phyloP scores from a whole-genome alignment of 2,329 filamentous ascomycete genomes.

The Lachnellula hyalina region DNA sequence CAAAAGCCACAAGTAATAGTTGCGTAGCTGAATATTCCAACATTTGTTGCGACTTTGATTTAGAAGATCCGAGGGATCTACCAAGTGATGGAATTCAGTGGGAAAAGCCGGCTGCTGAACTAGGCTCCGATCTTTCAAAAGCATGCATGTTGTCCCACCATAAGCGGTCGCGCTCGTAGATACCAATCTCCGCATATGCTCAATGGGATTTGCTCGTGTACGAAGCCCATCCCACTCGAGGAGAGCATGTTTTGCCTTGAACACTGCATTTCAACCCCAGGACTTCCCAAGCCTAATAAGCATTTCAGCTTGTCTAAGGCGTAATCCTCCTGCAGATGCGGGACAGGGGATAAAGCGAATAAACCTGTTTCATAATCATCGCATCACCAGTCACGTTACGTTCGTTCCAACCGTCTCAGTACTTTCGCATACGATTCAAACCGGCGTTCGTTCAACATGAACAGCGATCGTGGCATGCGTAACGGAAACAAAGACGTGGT shows the following conservation, averaged over 20 bases:
- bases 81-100: background rate
- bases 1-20: background rate
- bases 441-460: background rate
- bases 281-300: background rate
- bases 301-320: background rate
- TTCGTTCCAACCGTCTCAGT: background rate
- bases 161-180: background rate
- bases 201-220: background rate
- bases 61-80: background rate
- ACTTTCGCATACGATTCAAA: background rate
- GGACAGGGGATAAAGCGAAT: background rate
- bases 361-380: background rate
- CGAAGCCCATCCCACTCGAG: background rate
- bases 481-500: background rate
- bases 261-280: background rate
- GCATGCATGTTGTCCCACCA: background rate
- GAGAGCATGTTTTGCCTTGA: background rate
- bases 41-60: background rate
- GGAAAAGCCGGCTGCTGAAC: background rate
- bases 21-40: background rate
- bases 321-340: background rate
- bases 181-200: background rate
- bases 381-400: background rate
- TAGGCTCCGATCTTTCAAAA: background rate
- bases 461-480: background rate